Conservation (phyloP, 345 rosid genomes). For the Turritis glabra region DNA sequence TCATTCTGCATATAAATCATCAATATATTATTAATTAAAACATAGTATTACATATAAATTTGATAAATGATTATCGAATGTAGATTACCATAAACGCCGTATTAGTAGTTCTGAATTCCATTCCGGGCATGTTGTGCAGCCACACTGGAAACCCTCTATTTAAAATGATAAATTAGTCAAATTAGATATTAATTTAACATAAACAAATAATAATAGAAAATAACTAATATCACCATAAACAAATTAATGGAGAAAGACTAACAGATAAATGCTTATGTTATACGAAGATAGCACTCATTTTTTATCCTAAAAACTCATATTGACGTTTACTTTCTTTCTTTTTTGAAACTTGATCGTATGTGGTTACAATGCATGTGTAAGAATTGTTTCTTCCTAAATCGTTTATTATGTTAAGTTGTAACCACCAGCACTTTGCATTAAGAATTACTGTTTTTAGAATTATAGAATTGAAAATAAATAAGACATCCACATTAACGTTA, state of each 20-base stretch:
- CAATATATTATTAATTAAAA: neutral
- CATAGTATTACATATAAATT: neutral
- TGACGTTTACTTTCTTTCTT: too few relatives aligned
- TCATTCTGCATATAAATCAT: constrained; percentile 41
- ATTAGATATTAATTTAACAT: neutral
- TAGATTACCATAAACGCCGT: constrained; percentile 47
- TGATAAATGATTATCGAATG: neutral
- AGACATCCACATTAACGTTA: too few relatives aligned
- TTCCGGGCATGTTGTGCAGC: constrained; percentile 55
- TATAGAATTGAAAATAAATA: too few relatives aligned
- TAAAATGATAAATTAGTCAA: neutral
- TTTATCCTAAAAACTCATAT: too few relatives aligned
- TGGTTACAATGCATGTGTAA: too few relatives aligned
- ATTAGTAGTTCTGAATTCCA: constrained; percentile 55
- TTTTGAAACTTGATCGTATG: too few relatives aligned
- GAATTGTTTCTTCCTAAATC: too few relatives aligned
- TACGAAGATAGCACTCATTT: neutral
- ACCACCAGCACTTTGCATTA: too few relatives aligned
- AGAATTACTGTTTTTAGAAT: too few relatives aligned
- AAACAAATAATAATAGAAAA: neutral
- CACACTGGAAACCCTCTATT: constrained; percentile 65
- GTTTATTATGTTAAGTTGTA: too few relatives aligned
- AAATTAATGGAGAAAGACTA: neutral
- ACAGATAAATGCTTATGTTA: too few relatives aligned
- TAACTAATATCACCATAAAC: neutral